Percentiles rank a stretch among this genome's conserved stretches.
Evolutionary conservation across 192 early-diverging fungal genomes (phyloP).

Genomic region (Coemansia sp.): DNA sequence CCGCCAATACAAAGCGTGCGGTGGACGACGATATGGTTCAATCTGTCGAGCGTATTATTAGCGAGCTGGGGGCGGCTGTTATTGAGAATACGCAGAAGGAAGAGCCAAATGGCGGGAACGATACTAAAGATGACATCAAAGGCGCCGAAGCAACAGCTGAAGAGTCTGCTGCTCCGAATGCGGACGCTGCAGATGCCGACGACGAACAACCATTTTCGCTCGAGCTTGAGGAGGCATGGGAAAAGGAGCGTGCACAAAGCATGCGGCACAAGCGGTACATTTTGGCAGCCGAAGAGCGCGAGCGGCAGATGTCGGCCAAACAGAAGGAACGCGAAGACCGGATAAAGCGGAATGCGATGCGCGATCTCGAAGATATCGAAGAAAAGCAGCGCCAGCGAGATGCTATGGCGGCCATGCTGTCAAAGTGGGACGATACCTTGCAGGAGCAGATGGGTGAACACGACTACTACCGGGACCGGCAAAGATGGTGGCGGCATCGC

Average conservation of each 20-base stretch:
- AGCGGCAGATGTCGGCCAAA: slow-evolving; percentile 11
- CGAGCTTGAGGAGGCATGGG: slow-evolving; percentile 29
- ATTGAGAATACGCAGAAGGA: background rate
- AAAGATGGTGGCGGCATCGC: slow-evolving; percentile 73
- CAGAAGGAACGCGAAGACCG: slow-evolving; percentile 24
- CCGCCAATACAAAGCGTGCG: background rate
- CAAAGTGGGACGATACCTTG: slow-evolving; percentile 38
- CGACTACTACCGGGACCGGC: slow-evolving; percentile 74
- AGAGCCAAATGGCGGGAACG: background rate
- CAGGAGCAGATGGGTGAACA: slow-evolving; percentile 46
- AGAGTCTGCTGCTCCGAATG: background rate
- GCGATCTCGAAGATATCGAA: slow-evolving; percentile 39
- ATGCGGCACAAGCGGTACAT: slow-evolving; percentile 18
- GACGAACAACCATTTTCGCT: slow-evolving; percentile 16
- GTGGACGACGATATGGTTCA: background rate
- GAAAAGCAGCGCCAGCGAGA: slow-evolving; percentile 19
- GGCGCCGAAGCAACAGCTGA: background rate
- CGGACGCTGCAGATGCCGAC: background rate
- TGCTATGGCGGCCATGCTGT: slow-evolving; percentile 12
- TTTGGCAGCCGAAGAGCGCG: slow-evolving; percentile 26
- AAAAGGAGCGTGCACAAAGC: slow-evolving; percentile 14
- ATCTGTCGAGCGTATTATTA: slow-evolving; percentile 10
- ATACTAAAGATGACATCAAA: background rate
- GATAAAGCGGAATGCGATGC: slow-evolving; percentile 25
- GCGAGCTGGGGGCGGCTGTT: slow-evolving; percentile 3